Conservation (phyloP, 2,329 filamentous ascomycete species). For the Hypocreales sp. region DNA sequence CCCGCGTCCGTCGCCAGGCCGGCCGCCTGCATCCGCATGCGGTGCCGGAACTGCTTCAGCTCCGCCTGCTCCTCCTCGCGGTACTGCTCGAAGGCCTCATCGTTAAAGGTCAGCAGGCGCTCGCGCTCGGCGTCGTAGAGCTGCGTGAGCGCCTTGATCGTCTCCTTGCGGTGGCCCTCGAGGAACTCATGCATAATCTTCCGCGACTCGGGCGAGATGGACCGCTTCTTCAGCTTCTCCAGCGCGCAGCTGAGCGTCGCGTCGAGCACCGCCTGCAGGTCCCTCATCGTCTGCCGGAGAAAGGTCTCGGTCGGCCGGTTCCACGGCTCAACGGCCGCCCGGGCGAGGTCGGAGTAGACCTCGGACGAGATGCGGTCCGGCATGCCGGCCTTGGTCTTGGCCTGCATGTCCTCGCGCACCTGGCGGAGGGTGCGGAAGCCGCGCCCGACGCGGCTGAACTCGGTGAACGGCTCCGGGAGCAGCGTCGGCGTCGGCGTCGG, state of each 20-base stretch:
- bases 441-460: constrained; percentile 21
- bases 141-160: constrained; percentile 21
- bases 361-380: constrained; percentile 42
- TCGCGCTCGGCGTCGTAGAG: constrained; percentile 37
- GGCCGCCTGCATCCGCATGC: constrained; percentile 28
- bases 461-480: constrained; percentile 21
- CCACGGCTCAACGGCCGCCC: constrained; percentile 44
- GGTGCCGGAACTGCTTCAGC: constrained; percentile 31
- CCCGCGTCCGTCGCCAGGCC: constrained; percentile 22
- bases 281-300: constrained; percentile 27
- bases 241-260: constrained; percentile 31
- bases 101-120: constrained; percentile 42
- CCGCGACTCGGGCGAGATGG: constrained; percentile 32
- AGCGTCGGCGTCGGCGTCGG: constrained; percentile 2
- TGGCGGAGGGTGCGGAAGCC: constrained; percentile 29
- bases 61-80: constrained; percentile 27
- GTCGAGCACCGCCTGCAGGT: constrained; percentile 30
- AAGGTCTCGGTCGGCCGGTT: constrained; percentile 32
- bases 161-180: constrained; percentile 17
- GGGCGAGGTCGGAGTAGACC: constrained; percentile 42
- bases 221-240: constrained; percentile 25
- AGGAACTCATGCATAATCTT: constrained; percentile 29
- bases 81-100: constrained; percentile 29
- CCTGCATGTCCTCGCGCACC: constrained; percentile 38
- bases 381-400: constrained; percentile 39